Conservation (phyloP, 164 flowering plant species). For the Vitis labrusca region DNA sequence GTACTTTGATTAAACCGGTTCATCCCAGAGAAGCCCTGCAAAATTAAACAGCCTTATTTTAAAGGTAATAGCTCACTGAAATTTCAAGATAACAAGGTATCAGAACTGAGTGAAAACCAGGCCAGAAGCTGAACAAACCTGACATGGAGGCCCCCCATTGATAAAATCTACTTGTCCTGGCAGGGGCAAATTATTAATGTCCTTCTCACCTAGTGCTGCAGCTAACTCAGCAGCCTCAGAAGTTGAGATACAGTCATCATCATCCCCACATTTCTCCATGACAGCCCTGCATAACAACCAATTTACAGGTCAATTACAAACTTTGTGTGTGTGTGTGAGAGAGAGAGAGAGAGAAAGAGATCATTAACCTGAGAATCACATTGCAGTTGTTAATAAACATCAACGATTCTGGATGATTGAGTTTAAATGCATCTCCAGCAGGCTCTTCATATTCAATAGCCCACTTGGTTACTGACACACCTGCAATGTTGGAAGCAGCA, state of each 20-base stretch:
- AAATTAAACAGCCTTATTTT: neutral
- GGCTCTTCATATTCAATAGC: slow-evolving; percentile 97
- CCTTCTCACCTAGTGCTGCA: slow-evolving; percentile 52
- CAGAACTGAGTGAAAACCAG: neutral
- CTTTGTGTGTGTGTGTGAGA: too few relatives aligned
- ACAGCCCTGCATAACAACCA: slow-evolving; percentile 53
- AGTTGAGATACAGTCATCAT: slow-evolving; percentile 77
- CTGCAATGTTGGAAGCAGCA: slow-evolving; percentile 38
- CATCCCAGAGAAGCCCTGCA: slow-evolving; percentile 98
- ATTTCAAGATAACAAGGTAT: neutral
- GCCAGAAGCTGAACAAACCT: slow-evolving; percentile 34
- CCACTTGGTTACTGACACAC: slow-evolving; percentile 82
- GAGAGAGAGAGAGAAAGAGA: neutral
- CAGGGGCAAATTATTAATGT: slow-evolving; percentile 58
- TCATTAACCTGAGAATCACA: slow-evolving; percentile 71
- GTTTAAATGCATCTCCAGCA: slow-evolving; percentile 86
- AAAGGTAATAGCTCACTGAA: neutral
- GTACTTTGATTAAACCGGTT: slow-evolving; percentile 86
- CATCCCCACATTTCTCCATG: slow-evolving; percentile 78
- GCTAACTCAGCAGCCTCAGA: slow-evolving; percentile 74
- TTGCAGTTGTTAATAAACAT: slow-evolving; percentile 83
- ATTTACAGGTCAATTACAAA: neutral
- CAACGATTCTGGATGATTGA: slow-evolving; percentile 75
- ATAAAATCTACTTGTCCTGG: slow-evolving; percentile 98
- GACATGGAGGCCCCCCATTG: slow-evolving; percentile 99